Conservation (phyloP, 1,139 yeast species). For the Arxiozyma telluris region DNA sequence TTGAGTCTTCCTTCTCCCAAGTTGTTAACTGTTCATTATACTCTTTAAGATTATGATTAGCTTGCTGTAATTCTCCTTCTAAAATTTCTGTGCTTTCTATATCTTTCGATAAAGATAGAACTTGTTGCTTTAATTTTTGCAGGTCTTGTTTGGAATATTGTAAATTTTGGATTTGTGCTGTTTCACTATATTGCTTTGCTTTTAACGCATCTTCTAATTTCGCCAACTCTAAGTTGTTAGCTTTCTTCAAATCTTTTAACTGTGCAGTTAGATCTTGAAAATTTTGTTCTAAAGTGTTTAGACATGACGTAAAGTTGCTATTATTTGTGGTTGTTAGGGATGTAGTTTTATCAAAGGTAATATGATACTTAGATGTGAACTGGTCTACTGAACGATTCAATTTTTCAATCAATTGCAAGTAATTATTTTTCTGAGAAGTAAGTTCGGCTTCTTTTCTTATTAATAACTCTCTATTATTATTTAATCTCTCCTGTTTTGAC, state of each 20-base stretch:
- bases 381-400: not conserved
- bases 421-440: not conserved
- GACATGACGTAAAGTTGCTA: not conserved
- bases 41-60: conserved; percentile 11
- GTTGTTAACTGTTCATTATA: conserved; percentile 28
- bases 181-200: conserved; percentile 10
- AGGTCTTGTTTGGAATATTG: conserved; percentile 18
- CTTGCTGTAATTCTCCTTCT: conserved; percentile 14
- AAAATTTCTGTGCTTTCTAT: conserved; percentile 7
- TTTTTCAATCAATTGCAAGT: conserved; percentile 1
- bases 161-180: conserved; percentile 21
- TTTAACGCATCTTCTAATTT: conserved; percentile 18
- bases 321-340: not conserved
- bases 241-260: not conserved
- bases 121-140: conserved; percentile 30
- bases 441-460: conserved; percentile 49
- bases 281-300: not conserved
- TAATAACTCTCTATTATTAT: conserved; percentile 33
- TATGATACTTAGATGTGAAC: not conserved
- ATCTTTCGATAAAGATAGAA: conserved; percentile 20
- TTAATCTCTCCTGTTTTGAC: conserved; percentile 9
- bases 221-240: not conserved
- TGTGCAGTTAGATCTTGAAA: not conserved
- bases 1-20: conserved; percentile 31
- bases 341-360: not conserved